Evolutionary conservation across 352 stramenopile species (phyloP), one percentile per base, ranked within the genome.

Genomic region (Pythium dissimile): DNA sequence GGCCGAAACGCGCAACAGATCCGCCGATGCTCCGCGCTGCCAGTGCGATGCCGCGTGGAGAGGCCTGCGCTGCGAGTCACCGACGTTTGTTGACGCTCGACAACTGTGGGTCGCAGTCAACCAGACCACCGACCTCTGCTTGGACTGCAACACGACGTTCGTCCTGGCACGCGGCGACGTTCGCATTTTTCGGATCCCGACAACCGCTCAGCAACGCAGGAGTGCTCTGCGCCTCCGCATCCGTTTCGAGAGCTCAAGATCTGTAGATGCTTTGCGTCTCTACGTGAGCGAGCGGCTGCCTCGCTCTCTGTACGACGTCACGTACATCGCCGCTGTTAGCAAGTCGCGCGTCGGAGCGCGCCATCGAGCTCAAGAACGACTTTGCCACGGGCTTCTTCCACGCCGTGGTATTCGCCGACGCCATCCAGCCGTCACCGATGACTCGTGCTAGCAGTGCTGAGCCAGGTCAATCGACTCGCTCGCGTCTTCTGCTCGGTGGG

Each of bases 281-380:
- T 89, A 89, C 47, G 84, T 91, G 42, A 86, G 80, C 42, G 78
- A 90, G 53, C 67, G 77, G 24, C 61, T 84, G 23, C 82, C 82
- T 5, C 68, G 79, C n/a, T 89, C 77, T 3, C 63, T 93, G 15
- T 88, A 87, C 44, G 83, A 93, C 54, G 91, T 91, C 54, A 76
- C 68, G 5, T 69, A 80, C 50, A 84, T 93, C 21, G 88, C 76
- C 5, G 59, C 71, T 7, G 64, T 39, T 3, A 69, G 60, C 23
- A 52, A n/a, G 6, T 51, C 63, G 16, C 31, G 37, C 6, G 51
- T 42, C 9, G 62, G 70, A 88, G 64, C 37, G 23, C 23, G 65
- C 70, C 5, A 66, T 92, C 2, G 61, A 77, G 35, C 54, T 92
- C 26, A 54, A 70, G 4, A 79, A 69, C 12, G 67, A 65, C 0